phyloP scores from a whole-genome alignment of 768 basidiomycete species.

The Pleurotus giganteus region DNA sequence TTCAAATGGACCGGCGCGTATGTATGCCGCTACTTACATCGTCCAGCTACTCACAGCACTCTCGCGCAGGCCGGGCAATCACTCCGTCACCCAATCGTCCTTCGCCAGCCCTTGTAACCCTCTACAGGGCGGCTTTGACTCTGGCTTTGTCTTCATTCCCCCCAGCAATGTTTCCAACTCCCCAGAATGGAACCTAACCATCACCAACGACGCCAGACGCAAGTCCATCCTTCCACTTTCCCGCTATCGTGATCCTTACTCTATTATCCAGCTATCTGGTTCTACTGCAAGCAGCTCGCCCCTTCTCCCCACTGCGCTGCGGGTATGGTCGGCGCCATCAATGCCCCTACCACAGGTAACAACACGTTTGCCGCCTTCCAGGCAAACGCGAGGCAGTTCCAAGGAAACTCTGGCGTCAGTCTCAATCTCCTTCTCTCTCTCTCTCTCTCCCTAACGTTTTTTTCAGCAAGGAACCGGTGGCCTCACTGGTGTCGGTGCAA shows the following conservation, averaged over 20 bases:
- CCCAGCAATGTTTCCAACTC: constrained; percentile 17
- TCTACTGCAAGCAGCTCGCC: constrained; percentile 47
- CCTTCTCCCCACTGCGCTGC: constrained; percentile 39
- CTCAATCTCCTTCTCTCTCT: constrained; percentile 2
- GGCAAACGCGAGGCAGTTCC: constrained; percentile 27
- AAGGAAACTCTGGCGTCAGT: constrained; percentile 32
- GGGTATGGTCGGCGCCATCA: constrained; percentile 54
- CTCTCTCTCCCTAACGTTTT: background rate
- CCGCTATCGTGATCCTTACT: no score
- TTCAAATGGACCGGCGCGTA: constrained; percentile 50
- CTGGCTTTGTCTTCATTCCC: constrained; percentile 46
- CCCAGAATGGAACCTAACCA: constrained; percentile 49
- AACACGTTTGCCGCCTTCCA: constrained; percentile 39
- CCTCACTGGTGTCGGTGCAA: constrained; percentile 46
- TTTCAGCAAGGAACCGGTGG: constrained; percentile 37
- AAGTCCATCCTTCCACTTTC: no score
- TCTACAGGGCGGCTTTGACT: constrained; percentile 48
- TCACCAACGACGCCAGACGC: constrained; percentile 47
- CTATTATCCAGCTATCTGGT: constrained; percentile 41
- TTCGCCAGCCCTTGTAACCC: constrained; percentile 46
- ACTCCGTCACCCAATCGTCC: constrained; percentile 50
- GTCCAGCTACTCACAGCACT: background rate
- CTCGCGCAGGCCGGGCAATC: constrained; percentile 44
- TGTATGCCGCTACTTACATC: constrained; percentile 13
- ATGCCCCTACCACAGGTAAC: constrained; percentile 41